Evolutionary conservation across 768 basidiomycete genomes (phyloP), one percentile per base, ranked within the genome.

Genomic region (Russula abietina): DNA sequence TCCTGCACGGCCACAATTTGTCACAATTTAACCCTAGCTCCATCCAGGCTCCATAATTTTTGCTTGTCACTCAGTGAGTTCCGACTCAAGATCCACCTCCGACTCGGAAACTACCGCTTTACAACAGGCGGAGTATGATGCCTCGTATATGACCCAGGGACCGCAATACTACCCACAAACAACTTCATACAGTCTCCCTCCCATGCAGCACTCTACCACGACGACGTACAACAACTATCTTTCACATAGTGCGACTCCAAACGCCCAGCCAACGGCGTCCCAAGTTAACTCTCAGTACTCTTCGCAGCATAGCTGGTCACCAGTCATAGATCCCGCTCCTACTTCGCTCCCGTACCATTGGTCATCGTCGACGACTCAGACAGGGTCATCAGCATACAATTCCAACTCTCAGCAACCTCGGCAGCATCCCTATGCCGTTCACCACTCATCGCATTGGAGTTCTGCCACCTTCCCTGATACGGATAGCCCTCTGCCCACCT

Each of bases 41-140:
- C 65, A 56, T 62, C 72, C 72, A 87, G 85, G 85, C 64, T 79
- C 80, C 70, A 81, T 88, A 68, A 87, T 87, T 70, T 87, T 88
- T 72, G 85, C 86, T 52, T 88, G 85, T 77, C 86, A 88, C 76
- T 84, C 85, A 74, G 78, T 85, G 68, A 78, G 76, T 73, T 70
- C 77, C 67, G 73, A 76, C 59, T 60, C 68, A 55, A 65, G 66
- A 56, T 61, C 64, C 57, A 58, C 65, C 56, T 61, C 65, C 64
- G 65, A 61, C 56, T 61, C 65, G 65, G 65, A 61, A 66, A 63
- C 24, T 62, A 60, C 68, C 57, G 39, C 65, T 1, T 60, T 59
- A 53, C 66, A 65, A 32, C 59, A 65, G 51, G 50, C 64, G 45
- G 69, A 67, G 59, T 70, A 73, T 61, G 66, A 70, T 48, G 66